These are phyloP conservation scores for Thelonectria rubi DNA, from an alignment of 2,329 filamentous ascomycete genomes.

Conservation along the genomic window DNA sequence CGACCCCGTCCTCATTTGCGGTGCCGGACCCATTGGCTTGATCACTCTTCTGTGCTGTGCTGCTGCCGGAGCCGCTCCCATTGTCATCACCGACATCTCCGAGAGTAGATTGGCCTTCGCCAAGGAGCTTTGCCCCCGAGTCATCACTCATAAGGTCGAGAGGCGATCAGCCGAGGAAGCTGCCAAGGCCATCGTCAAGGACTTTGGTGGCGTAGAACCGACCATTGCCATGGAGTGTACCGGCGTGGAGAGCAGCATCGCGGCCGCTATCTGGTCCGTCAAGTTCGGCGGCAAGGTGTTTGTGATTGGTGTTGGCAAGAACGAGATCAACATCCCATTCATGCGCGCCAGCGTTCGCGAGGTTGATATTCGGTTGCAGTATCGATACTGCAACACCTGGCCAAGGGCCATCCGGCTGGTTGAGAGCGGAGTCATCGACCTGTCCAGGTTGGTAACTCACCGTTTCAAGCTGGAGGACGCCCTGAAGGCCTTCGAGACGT, in stretches of 20 bases:
- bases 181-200: slow-evolving; percentile 71
- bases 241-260: slow-evolving; percentile 89
- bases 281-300: slow-evolving; percentile 98
- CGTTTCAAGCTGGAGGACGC: slow-evolving; percentile 87
- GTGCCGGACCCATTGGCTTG: slow-evolving; percentile 92
- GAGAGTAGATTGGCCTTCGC: slow-evolving; percentile 86
- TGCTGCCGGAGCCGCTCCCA: slow-evolving; percentile 87
- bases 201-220: slow-evolving; percentile 83
- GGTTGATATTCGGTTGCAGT: slow-evolving; percentile 96
- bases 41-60: slow-evolving; percentile 85
- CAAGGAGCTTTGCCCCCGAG: slow-evolving; percentile 80
- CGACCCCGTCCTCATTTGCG: slow-evolving; percentile 88
- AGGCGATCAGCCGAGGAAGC: slow-evolving; percentile 74
- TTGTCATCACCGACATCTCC: slow-evolving; percentile 96
- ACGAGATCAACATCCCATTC: slow-evolving; percentile 95
- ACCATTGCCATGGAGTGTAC: slow-evolving; percentile 90
- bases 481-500: slow-evolving; percentile 87
- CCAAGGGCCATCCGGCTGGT: slow-evolving; percentile 90
- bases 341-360: slow-evolving; percentile 92
- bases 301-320: slow-evolving; percentile 93
- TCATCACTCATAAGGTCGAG: slow-evolving; percentile 82
- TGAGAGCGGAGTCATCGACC: slow-evolving; percentile 82
- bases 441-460: slow-evolving; percentile 87
- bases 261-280: slow-evolving; percentile 84
- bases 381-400: slow-evolving; percentile 97